Conservation (phyloP, 148 eudicot species). For the Limonium bicolor region DNA sequence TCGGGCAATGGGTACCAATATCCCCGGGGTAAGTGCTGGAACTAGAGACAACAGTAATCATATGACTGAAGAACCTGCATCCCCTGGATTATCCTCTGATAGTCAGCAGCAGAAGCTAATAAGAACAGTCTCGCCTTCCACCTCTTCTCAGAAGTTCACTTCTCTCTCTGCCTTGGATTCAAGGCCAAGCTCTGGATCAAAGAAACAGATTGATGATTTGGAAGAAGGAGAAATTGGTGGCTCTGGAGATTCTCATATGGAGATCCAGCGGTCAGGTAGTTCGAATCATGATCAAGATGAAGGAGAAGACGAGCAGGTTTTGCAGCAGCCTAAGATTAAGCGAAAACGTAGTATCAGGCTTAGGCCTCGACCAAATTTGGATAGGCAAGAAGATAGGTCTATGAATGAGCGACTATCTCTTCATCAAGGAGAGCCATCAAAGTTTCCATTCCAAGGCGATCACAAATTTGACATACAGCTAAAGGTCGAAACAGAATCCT, state of each 20-base stretch:
- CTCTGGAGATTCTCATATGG: conserved; percentile 84
- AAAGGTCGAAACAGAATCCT: conserved; percentile 29
- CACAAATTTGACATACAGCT: conserved; percentile 26
- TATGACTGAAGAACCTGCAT: conserved; percentile 48
- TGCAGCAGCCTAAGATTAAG: conserved; percentile 82
- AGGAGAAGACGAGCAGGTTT: conserved; percentile 93
- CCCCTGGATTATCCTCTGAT: conserved; percentile 75
- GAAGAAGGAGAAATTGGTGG: conserved; percentile 89
- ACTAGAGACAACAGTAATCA: conserved; percentile 19
- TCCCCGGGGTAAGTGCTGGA: conserved; percentile 25
- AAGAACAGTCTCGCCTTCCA: conserved; percentile 45
- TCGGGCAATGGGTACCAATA: conserved; percentile 38
- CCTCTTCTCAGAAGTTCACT: conserved; percentile 84
- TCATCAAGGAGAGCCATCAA: conserved; percentile 47
- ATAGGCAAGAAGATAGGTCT: conserved; percentile 51
- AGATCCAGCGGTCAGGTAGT: conserved; percentile 88
- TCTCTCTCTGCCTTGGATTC: conserved; percentile 89
- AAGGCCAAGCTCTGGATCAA: conserved; percentile 69
- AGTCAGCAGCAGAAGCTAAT: conserved; percentile 38
- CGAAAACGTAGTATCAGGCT: conserved; percentile 76
- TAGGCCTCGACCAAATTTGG: conserved; percentile 46
- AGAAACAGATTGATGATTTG: conserved; percentile 66
- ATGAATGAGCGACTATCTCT: conserved; percentile 38
- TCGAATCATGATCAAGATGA: conserved; percentile 90
- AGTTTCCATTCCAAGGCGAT: conserved; percentile 37